Evolutionary conservation across 495 filamentous ascomycete genomes (phyloP).

Genomic region (Hypomontagnella monticulosa): DNA sequence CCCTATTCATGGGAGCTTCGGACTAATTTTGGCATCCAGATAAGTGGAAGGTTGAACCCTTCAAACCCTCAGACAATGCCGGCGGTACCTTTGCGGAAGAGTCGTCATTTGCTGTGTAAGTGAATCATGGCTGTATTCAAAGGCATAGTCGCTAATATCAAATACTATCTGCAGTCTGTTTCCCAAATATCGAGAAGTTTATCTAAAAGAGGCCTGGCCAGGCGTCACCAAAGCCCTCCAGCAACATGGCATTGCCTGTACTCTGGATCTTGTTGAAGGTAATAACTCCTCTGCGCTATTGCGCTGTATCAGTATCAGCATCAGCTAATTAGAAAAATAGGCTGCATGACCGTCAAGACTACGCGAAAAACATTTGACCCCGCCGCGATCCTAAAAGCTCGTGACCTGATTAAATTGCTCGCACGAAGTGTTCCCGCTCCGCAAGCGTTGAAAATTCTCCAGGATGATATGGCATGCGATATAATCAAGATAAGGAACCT

Average conservation of each 20-base stretch:
- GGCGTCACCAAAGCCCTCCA: slow-evolving; percentile 61
- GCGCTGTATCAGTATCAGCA: neutral
- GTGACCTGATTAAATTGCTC: slow-evolving; percentile 93
- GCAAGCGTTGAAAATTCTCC: slow-evolving; percentile 91
- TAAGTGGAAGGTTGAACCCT: slow-evolving; percentile 93
- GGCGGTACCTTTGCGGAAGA: slow-evolving; percentile 91
- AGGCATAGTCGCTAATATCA: neutral
- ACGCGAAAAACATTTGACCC: slow-evolving; percentile 96
- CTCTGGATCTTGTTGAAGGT: slow-evolving; percentile 93
- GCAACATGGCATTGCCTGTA: slow-evolving; percentile 42
- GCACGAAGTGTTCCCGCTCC: slow-evolving; percentile 91
- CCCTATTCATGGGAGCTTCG: neutral
- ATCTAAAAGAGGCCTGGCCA: slow-evolving; percentile 83
- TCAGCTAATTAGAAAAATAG: slow-evolving; percentile 1
- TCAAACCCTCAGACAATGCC: slow-evolving; percentile 85
- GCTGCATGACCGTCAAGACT: slow-evolving; percentile 91
- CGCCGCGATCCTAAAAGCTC: slow-evolving; percentile 90
- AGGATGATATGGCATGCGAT: slow-evolving; percentile 89
- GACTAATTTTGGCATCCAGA: slow-evolving; percentile 55
- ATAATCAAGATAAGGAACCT: slow-evolving; percentile 92
- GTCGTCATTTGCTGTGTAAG: slow-evolving; percentile 61
- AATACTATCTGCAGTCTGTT: slow-evolving; percentile 63
- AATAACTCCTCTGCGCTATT: slow-evolving; percentile 1
- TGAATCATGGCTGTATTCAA: neutral
- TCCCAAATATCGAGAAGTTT: slow-evolving; percentile 96